These are phyloP conservation scores for Collybia sordida DNA, from an alignment of 768 basidiomycete genomes.

Conservation along the genomic window DNA sequence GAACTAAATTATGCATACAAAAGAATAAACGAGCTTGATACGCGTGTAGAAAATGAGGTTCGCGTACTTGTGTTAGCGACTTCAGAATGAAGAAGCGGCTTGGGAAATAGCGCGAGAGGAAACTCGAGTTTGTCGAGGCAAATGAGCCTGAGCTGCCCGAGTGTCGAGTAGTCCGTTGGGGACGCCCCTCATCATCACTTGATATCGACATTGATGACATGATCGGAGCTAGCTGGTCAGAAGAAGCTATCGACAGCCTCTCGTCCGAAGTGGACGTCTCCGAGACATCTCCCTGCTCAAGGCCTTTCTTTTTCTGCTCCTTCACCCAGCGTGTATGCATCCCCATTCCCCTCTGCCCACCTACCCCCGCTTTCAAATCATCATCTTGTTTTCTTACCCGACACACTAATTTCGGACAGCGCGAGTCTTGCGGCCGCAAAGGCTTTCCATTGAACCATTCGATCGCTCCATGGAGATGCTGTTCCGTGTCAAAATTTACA, in stretches of 20 bases:
- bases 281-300: slow-evolving; percentile 16
- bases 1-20: slow-evolving; percentile 45
- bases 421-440: slow-evolving; percentile 67
- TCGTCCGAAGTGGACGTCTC: slow-evolving; percentile 21
- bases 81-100: slow-evolving; percentile 93
- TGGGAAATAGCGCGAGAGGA: slow-evolving; percentile 76
- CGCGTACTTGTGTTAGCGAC: slow-evolving; percentile 72
- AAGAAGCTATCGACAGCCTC: slow-evolving; percentile 20
- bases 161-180: slow-evolving; percentile 23
- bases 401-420: slow-evolving; percentile 81
- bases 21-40: neutral
- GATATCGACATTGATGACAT: slow-evolving; percentile 35
- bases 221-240: slow-evolving; percentile 21
- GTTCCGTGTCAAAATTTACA: slow-evolving; percentile 77
- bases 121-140: slow-evolving; percentile 82
- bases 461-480: slow-evolving; percentile 66
- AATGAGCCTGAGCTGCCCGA: slow-evolving; percentile 68
- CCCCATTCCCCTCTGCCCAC: slow-evolving; percentile 84
- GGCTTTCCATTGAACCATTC: slow-evolving; percentile 67
- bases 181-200: slow-evolving; percentile 38
- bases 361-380: slow-evolving; percentile 87
- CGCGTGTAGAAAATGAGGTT: neutral
- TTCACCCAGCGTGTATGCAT: slow-evolving; percentile 84
- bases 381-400: slow-evolving; percentile 79
- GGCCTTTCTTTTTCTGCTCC: slow-evolving; percentile 47